Conservation (phyloP, 768 basidiomycete species). For the Botryobasidium botryosum region DNA sequence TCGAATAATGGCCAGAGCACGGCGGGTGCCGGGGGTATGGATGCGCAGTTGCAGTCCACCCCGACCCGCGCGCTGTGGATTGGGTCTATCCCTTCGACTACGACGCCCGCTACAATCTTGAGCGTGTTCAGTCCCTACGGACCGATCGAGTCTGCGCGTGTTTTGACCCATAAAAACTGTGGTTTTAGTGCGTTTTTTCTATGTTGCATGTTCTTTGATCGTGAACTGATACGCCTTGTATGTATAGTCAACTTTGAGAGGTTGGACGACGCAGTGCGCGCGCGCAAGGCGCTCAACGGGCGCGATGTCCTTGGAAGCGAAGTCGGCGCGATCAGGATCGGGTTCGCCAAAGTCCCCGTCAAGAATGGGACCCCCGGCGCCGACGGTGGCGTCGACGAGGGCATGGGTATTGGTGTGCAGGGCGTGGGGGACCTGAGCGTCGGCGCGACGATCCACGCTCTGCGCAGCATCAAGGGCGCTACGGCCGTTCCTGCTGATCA, state of each 20-base stretch:
- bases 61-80: constrained; percentile 97
- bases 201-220: neutral
- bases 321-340: constrained; percentile 91
- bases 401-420: constrained; percentile 47
- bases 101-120: constrained; percentile 84
- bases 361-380: constrained; percentile 61
- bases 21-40: constrained; percentile 40
- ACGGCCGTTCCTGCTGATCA: constrained; percentile 82
- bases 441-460: constrained; percentile 73
- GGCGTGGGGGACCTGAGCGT: constrained; percentile 75
- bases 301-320: constrained; percentile 92
- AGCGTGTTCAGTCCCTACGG: constrained; percentile 97
- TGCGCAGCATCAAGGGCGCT: constrained; percentile 82
- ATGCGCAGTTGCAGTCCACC: constrained; percentile 73
- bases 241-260: constrained; percentile 84
- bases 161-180: constrained; percentile 94
- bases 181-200: constrained; percentile 49
- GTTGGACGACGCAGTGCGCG: constrained; percentile 89
- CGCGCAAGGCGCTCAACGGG: constrained; percentile 88
- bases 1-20: constrained; percentile 16
- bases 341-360: constrained; percentile 90
- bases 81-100: constrained; percentile 88
- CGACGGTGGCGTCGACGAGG: constrained; percentile 22
- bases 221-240: neutral
- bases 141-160: constrained; percentile 90